phyloP scores from a whole-genome alignment of 2,329 filamentous ascomycete species.

The Cladorrhinum sp. region DNA sequence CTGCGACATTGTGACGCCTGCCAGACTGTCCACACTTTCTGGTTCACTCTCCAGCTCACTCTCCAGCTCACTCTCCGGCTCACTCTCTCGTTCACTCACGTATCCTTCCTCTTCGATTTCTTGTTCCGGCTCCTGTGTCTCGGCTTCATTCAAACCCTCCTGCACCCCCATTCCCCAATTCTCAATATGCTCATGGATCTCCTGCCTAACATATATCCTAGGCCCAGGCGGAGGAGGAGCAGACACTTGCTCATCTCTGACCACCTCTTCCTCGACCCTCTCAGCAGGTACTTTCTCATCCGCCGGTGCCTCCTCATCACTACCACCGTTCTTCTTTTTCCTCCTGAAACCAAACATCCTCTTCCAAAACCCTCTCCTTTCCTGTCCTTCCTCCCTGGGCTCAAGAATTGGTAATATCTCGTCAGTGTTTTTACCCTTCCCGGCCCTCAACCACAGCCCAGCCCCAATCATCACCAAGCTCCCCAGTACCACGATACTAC shows the following conservation, averaged over 20 bases:
- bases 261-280: not conserved
- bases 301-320: not conserved
- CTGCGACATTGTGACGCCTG: constrained; percentile 12
- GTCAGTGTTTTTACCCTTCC: not conserved
- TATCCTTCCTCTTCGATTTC: not conserved
- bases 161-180: not conserved
- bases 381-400: not conserved
- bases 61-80: constrained; percentile 2
- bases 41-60: not conserved
- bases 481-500: not conserved
- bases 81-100: not conserved
- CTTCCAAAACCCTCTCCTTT: not conserved
- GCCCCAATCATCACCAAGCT: not conserved
- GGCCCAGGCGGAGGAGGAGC: not conserved
- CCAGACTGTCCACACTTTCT: not conserved
- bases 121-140: not conserved
- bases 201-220: not conserved
- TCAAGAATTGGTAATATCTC: not conserved
- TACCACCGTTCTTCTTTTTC: not conserved
- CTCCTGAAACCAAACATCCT: not conserved
- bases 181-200: not conserved
- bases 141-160: not conserved
- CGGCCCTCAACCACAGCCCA: not conserved
- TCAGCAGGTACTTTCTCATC: not conserved
- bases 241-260: not conserved